Evolutionary conservation across 345 rosid species (phyloP).

Genomic region (Clausena lansium): DNA sequence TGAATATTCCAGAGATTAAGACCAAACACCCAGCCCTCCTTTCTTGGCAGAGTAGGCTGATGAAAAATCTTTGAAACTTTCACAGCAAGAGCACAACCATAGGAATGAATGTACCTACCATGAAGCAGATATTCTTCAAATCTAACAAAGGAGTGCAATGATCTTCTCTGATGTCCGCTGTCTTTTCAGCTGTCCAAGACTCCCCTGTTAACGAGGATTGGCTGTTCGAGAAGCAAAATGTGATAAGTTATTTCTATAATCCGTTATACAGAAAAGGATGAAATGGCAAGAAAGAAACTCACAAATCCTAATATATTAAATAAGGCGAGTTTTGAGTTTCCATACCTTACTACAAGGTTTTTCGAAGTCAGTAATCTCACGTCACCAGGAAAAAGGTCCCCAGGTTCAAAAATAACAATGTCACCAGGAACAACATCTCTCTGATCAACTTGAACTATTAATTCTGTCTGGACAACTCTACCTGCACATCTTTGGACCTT

Average conservation of each 20-base stretch:
- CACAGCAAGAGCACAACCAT: not conserved
- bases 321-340: not conserved
- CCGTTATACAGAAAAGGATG: conserved; percentile 8
- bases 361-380: conserved; percentile 64
- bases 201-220: conserved; percentile 78
- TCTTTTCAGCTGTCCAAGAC: conserved; percentile 57
- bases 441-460: conserved; percentile 67
- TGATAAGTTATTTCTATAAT: conserved; percentile 14
- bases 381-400: conserved; percentile 75
- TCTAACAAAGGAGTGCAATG: conserved; percentile 60
- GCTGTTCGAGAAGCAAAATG: conserved; percentile 42
- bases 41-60: not conserved
- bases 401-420: conserved; percentile 64
- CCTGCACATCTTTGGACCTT: conserved; percentile 82
- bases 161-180: conserved; percentile 51
- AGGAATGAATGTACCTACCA: conserved; percentile 37
- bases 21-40: not conserved
- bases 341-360: conserved; percentile 64
- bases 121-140: conserved; percentile 67
- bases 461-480: conserved; percentile 62
- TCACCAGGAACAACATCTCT: conserved; percentile 75
- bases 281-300: conserved; percentile 6
- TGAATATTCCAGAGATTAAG: not conserved
- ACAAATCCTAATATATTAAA: not conserved
- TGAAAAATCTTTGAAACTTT: not conserved